Conservation (phyloP, 257 asterid species). For the Rehmannia glutinosa region DNA sequence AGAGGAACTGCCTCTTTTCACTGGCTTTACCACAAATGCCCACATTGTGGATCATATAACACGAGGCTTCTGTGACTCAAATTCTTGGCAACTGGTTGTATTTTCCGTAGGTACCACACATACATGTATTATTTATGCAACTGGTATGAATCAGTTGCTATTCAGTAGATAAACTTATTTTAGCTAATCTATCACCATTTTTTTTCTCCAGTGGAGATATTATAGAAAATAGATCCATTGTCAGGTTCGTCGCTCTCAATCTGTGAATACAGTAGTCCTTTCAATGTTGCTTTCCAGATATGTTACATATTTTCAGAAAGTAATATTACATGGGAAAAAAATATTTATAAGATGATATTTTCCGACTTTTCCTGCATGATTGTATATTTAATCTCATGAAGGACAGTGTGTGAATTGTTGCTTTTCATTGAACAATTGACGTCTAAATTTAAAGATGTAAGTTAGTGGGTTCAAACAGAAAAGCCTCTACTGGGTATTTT, state of each 20-base stretch:
- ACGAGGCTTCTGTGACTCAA: conserved; percentile 59
- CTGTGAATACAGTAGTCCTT: conserved; percentile 15
- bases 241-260: conserved; percentile 11
- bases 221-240: conserved; percentile 12
- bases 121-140: conserved; percentile 15
- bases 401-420: too few species aligned
- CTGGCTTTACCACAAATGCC: conserved; percentile 85
- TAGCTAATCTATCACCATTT: conserved; percentile 17
- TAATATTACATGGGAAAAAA: neutral
- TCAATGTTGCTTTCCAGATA: neutral
- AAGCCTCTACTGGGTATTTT: too few species aligned
- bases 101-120: neutral
- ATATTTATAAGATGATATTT: neutral
- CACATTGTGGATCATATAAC: conserved; percentile 74
- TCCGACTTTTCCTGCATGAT: neutral
- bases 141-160: conserved; percentile 9
- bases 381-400: too few species aligned
- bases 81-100: conserved; percentile 14
- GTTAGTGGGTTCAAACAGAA: too few species aligned
- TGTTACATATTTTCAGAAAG: neutral
- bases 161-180: conserved; percentile 16
- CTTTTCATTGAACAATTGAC: too few species aligned
- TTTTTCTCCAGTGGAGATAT: conserved; percentile 14
- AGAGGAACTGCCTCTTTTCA: conserved; percentile 72
- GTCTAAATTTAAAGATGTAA: too few species aligned